Percentiles rank a stretch among this genome's conserved stretches.
Evolutionary conservation across 2,329 filamentous ascomycete species (phyloP).

Genomic region (Metarhizium sp.): DNA sequence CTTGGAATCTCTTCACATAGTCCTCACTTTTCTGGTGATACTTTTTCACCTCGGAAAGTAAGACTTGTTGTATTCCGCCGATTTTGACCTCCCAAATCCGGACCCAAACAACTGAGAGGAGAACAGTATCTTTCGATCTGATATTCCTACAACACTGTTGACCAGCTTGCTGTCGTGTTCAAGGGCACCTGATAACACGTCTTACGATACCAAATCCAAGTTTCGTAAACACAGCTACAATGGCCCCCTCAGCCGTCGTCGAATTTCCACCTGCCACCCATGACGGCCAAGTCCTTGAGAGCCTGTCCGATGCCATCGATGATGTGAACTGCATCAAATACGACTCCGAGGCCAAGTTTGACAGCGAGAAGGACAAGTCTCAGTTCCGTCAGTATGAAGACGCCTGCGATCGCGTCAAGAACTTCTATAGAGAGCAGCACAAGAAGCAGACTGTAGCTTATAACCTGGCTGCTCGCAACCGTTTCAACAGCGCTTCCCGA

Average conservation of each 20-base stretch:
- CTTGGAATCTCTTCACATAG: neutral
- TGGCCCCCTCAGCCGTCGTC: slow-evolving; percentile 17
- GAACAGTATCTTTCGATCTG: neutral
- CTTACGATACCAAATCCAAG: neutral
- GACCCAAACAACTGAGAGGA: neutral
- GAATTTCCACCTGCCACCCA: slow-evolving; percentile 9
- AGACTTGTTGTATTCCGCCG: neutral
- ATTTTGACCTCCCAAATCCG: neutral
- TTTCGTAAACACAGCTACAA: slow-evolving; percentile 4
- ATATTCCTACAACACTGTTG: neutral
- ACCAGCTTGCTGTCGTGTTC: neutral
- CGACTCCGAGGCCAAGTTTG: slow-evolving; percentile 52
- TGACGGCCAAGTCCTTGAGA: slow-evolving; percentile 30
- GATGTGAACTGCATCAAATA: slow-evolving; percentile 46
- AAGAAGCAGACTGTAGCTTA: slow-evolving; percentile 70
- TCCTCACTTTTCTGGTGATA: neutral
- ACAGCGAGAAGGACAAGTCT: slow-evolving; percentile 67
- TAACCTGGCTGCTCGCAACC: slow-evolving; percentile 68
- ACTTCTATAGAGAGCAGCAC: slow-evolving; percentile 71
- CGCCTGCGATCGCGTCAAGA: slow-evolving; percentile 75
- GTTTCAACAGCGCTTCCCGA: slow-evolving; percentile 48
- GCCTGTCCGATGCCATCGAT: slow-evolving; percentile 38
- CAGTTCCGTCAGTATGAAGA: slow-evolving; percentile 76
- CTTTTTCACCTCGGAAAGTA: neutral
- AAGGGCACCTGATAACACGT: neutral